Evolutionary conservation across 2,329 filamentous ascomycete genomes (phyloP), one percentile per base, ranked within the genome.

Genomic region (Colletotrichum graminicola): DNA sequence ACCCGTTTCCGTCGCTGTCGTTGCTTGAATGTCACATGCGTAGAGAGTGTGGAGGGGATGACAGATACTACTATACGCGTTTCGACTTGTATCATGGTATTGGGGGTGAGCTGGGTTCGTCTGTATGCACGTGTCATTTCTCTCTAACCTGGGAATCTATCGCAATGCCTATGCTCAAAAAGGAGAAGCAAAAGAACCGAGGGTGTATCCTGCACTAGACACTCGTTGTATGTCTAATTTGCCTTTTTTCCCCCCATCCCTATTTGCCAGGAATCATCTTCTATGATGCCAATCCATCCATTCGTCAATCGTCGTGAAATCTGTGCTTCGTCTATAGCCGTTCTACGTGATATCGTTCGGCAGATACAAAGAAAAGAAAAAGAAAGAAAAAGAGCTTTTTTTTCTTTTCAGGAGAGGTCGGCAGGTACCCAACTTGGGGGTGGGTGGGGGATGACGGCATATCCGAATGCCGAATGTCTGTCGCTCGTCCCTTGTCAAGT

Each of bases 141-240:
- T 66, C 66, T 69, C 34, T 60, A 51, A 21, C 16, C 39, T 23
- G 63, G 41, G 18, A 55, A 55, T 67, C 56, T 71, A 67, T 71
- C 63, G 63, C 67, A 52, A 71, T 71, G 68, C 52, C 59, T 60
- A 68, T 68, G 68, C 64, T 52, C 41, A 6, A 23, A n/a, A n/a
- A 11, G 5, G 21, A 55, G 11, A n/a, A 56, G 4, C 6, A 32
- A 52, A 62, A 39, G 32, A 23, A 41, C 26, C 43, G 36, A 34
- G 59, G 7, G 43, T 6, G 59, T 26, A 45, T 23, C 39, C 29
- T 32, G 32, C 43, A 49, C 21, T 32, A 61, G 34, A 23, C 43
- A 62, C 5, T 39, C 29, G 26, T 16, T 49, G 26, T 34, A 41
- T 45, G 45, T 62, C 43, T 54, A 52, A 52, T 39, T 29, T 39